These are phyloP conservation scores for Teratosphaeria nubilosa DNA, from an alignment of 2,329 filamentous ascomycete genomes.

Conservation along the genomic window DNA sequence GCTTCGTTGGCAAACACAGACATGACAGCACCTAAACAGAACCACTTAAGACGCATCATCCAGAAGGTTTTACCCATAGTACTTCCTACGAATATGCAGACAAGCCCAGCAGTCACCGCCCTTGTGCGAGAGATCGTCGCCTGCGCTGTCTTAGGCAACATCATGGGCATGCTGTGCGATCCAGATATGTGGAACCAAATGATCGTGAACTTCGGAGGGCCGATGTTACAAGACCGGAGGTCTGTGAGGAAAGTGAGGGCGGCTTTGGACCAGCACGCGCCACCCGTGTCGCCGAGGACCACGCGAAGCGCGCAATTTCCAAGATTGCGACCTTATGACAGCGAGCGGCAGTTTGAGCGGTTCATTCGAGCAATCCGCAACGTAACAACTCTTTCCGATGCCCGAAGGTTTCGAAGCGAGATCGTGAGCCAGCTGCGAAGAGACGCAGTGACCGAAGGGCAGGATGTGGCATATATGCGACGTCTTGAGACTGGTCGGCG, in stretches of 20 bases:
- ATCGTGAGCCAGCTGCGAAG: slow-evolving; percentile 84
- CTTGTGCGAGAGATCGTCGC: slow-evolving; percentile 84
- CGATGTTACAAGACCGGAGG: slow-evolving; percentile 86
- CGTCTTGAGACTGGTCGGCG: slow-evolving; percentile 86
- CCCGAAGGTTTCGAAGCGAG: slow-evolving; percentile 82
- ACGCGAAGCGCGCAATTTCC: slow-evolving; percentile 53
- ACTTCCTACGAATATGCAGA: slow-evolving; percentile 62
- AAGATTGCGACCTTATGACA: slow-evolving; percentile 69
- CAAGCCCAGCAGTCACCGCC: slow-evolving; percentile 69
- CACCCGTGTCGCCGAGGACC: slow-evolving; percentile 50
- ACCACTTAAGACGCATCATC: slow-evolving; percentile 71
- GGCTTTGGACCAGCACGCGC: slow-evolving; percentile 87
- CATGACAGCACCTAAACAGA: slow-evolving; percentile 74
- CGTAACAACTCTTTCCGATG: slow-evolving; percentile 84
- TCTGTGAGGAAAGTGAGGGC: slow-evolving; percentile 86
- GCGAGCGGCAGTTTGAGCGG: slow-evolving; percentile 85
- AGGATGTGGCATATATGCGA: slow-evolving; percentile 78
- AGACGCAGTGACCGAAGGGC: slow-evolving; percentile 65
- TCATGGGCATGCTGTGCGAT: slow-evolving; percentile 71
- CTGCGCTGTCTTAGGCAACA: slow-evolving; percentile 77
- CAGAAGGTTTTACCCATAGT: slow-evolving; percentile 62
- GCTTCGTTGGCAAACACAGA: slow-evolving; percentile 76
- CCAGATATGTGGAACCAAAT: slow-evolving; percentile 97
- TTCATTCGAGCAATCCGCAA: slow-evolving; percentile 85
- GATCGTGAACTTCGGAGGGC: slow-evolving; percentile 66